Percentiles rank a stretch among this genome's conserved stretches.
phyloP scores from a whole-genome alignment of 177 flowering plant genomes.

The Vitis hybrid region DNA sequence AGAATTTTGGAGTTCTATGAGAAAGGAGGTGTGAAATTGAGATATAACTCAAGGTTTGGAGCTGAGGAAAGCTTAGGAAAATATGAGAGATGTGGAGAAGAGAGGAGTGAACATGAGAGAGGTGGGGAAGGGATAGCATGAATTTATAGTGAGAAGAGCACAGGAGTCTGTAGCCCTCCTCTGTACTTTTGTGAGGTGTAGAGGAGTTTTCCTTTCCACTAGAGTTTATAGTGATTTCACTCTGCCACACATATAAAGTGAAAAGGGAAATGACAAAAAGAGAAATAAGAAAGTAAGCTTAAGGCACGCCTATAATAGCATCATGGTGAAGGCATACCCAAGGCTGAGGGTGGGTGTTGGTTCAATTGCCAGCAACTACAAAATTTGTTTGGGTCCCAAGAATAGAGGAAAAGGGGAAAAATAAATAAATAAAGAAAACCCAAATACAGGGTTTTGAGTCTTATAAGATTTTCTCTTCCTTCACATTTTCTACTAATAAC shows the following conservation, averaged over 20 bases:
- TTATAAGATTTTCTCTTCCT: not conserved
- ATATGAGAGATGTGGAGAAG: not conserved
- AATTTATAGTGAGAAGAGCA: too few species aligned
- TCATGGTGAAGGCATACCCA: too few species aligned
- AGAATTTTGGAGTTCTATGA: too few species aligned
- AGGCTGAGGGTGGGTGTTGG: too few species aligned
- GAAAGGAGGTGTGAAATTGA: not conserved
- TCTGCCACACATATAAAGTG: too few species aligned
- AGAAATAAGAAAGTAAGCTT: too few species aligned
- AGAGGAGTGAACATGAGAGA: constrained; percentile 20
- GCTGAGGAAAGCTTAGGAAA: not conserved
- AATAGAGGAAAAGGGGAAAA: not conserved
- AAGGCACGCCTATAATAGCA: too few species aligned
- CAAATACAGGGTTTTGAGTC: not conserved
- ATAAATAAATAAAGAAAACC: not conserved
- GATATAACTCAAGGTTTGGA: constrained; percentile 10
- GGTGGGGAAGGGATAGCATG: constrained; percentile 16
- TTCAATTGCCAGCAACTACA: too few species aligned
- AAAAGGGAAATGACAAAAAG: too few species aligned
- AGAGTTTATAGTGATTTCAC: constrained; percentile 6
- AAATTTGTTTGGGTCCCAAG: too few species aligned
- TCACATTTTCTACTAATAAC: too few species aligned
- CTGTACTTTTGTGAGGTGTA: not conserved
- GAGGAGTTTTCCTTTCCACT: constrained; percentile 23
- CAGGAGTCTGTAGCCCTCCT: too few species aligned